These are phyloP conservation scores for Scortechinia acanthostroma DNA, from an alignment of 2,329 filamentous ascomycete genomes.

Conservation along the genomic window DNA sequence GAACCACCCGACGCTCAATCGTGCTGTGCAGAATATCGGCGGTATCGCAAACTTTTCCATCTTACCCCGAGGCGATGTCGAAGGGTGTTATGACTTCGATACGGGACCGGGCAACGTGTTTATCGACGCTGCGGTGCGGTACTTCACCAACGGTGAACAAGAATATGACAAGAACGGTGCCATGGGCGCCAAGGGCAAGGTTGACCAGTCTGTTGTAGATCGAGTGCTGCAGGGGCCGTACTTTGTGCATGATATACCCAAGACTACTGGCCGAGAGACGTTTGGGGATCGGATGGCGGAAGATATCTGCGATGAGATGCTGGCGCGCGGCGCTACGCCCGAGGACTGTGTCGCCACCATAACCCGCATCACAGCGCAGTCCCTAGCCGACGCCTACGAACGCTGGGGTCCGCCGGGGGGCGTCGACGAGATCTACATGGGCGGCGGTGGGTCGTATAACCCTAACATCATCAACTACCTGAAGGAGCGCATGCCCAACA, in stretches of 20 bases:
- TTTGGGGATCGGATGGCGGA: constrained; percentile 10
- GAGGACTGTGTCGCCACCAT: constrained; percentile 14
- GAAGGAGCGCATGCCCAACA: no score
- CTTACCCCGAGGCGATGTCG: constrained; percentile 10
- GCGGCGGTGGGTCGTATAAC: constrained; percentile 15
- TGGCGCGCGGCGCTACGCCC: constrained; percentile 6
- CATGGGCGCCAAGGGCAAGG: constrained; percentile 13
- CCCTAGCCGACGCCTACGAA: constrained; percentile 10
- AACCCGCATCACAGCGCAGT: constrained; percentile 13
- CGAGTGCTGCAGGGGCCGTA: constrained; percentile 12
- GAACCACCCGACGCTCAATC: constrained; percentile 11
- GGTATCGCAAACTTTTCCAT: no score
- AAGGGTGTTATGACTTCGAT: constrained; percentile 14
- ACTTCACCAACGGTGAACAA: constrained; percentile 15
- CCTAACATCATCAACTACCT: constrained; percentile 15
- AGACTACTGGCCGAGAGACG: constrained; percentile 12
- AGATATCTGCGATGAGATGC: constrained; percentile 8
- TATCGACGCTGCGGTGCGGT: constrained; percentile 16
- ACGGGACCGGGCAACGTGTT: constrained; percentile 20
- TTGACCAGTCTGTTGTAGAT: constrained; percentile 17
- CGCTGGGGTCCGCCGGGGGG: constrained; percentile 9
- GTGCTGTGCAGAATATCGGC: constrained; percentile 14
- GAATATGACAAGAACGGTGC: constrained; percentile 19
- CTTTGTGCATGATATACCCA: constrained; percentile 10
- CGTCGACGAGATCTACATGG: constrained; percentile 14